Conservation (phyloP, 495 filamentous ascomycete genomes). For the Pyrenula massariospora region DNA sequence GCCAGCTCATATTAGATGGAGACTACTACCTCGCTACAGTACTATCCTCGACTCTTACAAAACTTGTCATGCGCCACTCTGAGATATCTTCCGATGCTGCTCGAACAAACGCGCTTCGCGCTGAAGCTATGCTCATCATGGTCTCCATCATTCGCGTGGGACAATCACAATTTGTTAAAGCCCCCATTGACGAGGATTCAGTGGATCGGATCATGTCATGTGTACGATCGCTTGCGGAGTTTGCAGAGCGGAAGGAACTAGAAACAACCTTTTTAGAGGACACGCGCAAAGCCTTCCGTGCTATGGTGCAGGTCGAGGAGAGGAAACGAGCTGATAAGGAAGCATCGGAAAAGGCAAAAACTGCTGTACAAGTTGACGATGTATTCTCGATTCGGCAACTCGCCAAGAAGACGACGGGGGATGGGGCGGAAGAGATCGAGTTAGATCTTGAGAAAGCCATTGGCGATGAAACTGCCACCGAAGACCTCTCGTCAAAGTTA, state of each 20-base stretch:
- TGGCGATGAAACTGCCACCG: slow-evolving; percentile 72
- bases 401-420: slow-evolving; percentile 77
- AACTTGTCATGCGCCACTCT: slow-evolving; percentile 95
- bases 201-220: slow-evolving; percentile 96
- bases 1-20: slow-evolving; percentile 91
- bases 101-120: slow-evolving; percentile 86
- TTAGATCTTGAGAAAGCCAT: slow-evolving; percentile 89
- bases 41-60: slow-evolving; percentile 87
- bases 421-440: slow-evolving; percentile 77
- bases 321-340: slow-evolving; percentile 91
- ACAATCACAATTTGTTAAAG: slow-evolving; percentile 95
- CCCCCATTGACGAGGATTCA: slow-evolving; percentile 94
- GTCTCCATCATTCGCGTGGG: slow-evolving; percentile 96
- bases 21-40: slow-evolving; percentile 97
- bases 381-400: slow-evolving; percentile 86
- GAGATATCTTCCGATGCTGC: slow-evolving; percentile 81
- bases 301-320: slow-evolving; percentile 97
- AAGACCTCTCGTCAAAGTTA: slow-evolving; percentile 85
- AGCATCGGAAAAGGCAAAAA: slow-evolving; percentile 84
- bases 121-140: slow-evolving; percentile 99
- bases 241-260: slow-evolving; percentile 74
- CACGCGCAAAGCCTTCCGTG: slow-evolving; percentile 88
- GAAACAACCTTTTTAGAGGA: slow-evolving; percentile 92
- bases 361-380: slow-evolving; percentile 90
- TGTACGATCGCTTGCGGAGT: slow-evolving; percentile 85